Base-by-base conservation (phyloP, 2,329 filamentous ascomycete genomes). In the Lachnellula suecica region DNA sequence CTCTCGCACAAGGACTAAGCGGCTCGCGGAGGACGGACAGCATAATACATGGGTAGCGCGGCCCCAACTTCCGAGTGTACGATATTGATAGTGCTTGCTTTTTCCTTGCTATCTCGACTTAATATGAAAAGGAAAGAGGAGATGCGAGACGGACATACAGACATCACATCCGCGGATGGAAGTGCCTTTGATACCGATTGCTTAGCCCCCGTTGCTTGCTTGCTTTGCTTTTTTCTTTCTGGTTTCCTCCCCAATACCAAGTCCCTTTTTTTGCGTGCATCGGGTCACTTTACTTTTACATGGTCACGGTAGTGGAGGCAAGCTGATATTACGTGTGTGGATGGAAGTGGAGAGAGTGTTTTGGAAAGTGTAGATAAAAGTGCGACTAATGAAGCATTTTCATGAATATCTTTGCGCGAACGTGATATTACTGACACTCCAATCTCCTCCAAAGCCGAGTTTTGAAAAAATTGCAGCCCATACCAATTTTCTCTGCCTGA, bases 1-100 rank as follows among this genome's bases (percentile, higher is more conserved):
- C 69, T 81, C 35, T 56, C 56, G 54, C 59, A 68, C 34, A 65
- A 64, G 52, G 29, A 47, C 23, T 57, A 62, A 51, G 44, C 25
- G 43, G 41, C 47, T 45, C 27, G 13, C 24, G 42, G 22, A 44
- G 42, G 40, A 25, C 22, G 23, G 38, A 49, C 40, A 10, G 44
- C 38, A 43, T 43, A 54, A 52, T 54, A 31, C 49, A 51, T 47
- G 49, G 51, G 40, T 50, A 43, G 29, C 53, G 29, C 31, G 50
- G 41, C 22, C 25, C 27, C 15, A n/a, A 45, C 22, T 52, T 53
- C 51, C 54, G 47, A 56, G 41, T 63, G 61, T 63, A 63, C 48
- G 59, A 63, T 63, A 63, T 59, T 57, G 43, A 52, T 38, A 44
- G 53, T 49, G 42, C 53, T 50, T 51, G 52, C 44, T 40, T 44